Evolutionary conservation across 352 stramenopile species (phyloP).

Genomic region (Phytophthora fragariaefolia): DNA sequence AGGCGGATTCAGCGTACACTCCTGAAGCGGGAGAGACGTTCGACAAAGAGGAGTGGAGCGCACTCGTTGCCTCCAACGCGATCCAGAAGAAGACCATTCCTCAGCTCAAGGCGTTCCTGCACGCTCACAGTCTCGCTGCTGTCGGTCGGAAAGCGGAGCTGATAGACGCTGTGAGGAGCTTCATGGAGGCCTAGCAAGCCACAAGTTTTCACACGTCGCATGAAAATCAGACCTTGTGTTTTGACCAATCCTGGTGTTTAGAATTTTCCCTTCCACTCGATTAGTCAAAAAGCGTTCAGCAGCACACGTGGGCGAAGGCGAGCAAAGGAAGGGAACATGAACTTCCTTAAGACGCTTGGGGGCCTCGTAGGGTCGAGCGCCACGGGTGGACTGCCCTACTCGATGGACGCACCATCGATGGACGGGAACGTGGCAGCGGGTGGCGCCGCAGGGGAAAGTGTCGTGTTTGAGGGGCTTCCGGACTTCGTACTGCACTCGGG

Average conservation of each 20-base stretch:
- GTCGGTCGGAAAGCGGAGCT: slow-evolving; percentile 74
- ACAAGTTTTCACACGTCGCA: slow-evolving; percentile 22
- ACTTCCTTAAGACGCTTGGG: slow-evolving; percentile 90
- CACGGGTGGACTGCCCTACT: slow-evolving; percentile 79
- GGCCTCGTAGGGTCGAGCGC: slow-evolving; percentile 71
- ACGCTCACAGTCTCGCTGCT: slow-evolving; percentile 48
- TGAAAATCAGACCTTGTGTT: slow-evolving; percentile 27
- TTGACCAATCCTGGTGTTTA: slow-evolving; percentile 25
- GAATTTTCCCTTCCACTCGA: slow-evolving; percentile 5
- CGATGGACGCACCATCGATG: slow-evolving; percentile 46
- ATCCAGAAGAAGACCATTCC: slow-evolving; percentile 80
- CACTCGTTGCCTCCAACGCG: slow-evolving; percentile 48
- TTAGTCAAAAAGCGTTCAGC: slow-evolving; percentile 9
- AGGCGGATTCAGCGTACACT: slow-evolving; percentile 26
- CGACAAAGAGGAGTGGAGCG: slow-evolving; percentile 57
- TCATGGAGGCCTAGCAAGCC: slow-evolving; percentile 48
- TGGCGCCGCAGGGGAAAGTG: slow-evolving; percentile 38
- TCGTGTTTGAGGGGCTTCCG: slow-evolving; percentile 67
- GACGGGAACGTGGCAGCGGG: slow-evolving; percentile 56
- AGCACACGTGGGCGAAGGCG: slow-evolving; percentile 3
- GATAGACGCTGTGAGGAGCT: slow-evolving; percentile 52
- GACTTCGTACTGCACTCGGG: slow-evolving; percentile 90
- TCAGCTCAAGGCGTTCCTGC: slow-evolving; percentile 75
- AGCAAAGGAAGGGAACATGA: slow-evolving; percentile 50
- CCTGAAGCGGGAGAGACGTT: slow-evolving; percentile 45